Percentiles rank a stretch among this genome's conserved stretches.
phyloP scores from a whole-genome alignment of 257 asterid species.

The Fraxinus cuspidata region DNA sequence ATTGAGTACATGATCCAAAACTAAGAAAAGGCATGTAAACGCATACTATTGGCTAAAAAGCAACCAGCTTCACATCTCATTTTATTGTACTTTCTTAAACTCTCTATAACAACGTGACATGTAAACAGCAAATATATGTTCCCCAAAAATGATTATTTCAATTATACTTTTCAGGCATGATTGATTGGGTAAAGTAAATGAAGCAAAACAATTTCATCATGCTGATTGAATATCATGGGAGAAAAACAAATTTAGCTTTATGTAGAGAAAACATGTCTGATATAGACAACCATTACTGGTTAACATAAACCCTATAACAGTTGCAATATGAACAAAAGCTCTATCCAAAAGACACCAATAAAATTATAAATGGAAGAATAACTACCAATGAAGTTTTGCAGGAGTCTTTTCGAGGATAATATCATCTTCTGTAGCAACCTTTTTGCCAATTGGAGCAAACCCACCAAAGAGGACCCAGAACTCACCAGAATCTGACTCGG shows the following conservation, averaged over 20 bases:
- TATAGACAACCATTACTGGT: neutral
- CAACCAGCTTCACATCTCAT: neutral
- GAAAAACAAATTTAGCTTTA: neutral
- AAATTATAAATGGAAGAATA: slow-evolving; percentile 3
- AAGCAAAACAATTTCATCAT: neutral
- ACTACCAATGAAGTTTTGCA: slow-evolving; percentile 70
- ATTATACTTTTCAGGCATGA: neutral
- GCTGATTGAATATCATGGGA: neutral
- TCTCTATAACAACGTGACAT: neutral
- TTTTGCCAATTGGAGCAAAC: slow-evolving; percentile 95
- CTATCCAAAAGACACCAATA: neutral
- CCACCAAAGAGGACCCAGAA: slow-evolving; percentile 99
- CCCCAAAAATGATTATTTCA: neutral
- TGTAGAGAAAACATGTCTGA: neutral
- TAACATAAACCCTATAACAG: neutral
- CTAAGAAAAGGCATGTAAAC: neutral
- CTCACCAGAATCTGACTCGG: slow-evolving; percentile 96
- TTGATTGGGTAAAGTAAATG: neutral
- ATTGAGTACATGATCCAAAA: neutral
- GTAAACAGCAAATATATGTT: neutral
- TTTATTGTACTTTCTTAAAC: neutral
- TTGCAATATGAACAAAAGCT: neutral
- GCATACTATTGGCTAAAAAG: neutral
- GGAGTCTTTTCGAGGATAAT: slow-evolving; percentile 82
- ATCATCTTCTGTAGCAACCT: slow-evolving; percentile 86